Base-by-base conservation (phyloP, 495 filamentous ascomycete genomes). In the Ascodesmis nigricans region DNA sequence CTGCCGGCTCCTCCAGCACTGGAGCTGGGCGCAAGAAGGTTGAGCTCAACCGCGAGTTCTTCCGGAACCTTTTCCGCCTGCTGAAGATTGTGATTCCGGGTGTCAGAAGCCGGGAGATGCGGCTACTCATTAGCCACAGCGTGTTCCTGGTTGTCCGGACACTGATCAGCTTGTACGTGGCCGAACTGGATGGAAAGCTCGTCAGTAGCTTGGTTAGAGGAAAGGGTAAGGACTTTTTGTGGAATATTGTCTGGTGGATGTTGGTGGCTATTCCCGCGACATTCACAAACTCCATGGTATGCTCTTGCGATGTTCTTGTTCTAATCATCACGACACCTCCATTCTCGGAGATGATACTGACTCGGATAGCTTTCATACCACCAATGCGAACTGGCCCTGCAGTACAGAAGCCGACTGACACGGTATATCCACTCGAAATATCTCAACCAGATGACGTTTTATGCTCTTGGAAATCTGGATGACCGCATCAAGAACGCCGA, bases 401-500 rank as follows among this genome's bases (percentile, higher is more conserved):
- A 83, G 48, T 97, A 95, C 51, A 73, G 87, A 20, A 91, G 78
- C 23, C 72, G 87, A 5, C 62, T 97, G 27, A 95, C 90, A 15
- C 71, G 81, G 42, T 64, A 91, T 55, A 82, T 97, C 29, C 90
- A 95, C 57, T 71, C 82, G 38, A 75, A 78, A 48, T 97, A 97
- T 53, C 67, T 97, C 10, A 79, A 74, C 6, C 73, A 93, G 29
- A 80, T 97, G 75, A 95, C 87, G 0, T 97, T 93, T 57, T 97
- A 97, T 56, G 78, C 80, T 3, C 76, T 97, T 27, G 90, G 81
- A 1, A 81, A 90, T 2, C 60, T 97, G 23, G 87, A 97, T 43
- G 87, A 97, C 53, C 75, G 87, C 40, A 91, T 97, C 62, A 92
- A 92, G 61, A 97, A 97, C 49, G 80, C 87, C 5, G 87, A 97